A percentile compares a stretch with the other conserved stretches of the same genome.
Conservation (phyloP, 345 rosid genomes). For the Balakata baccata region DNA sequence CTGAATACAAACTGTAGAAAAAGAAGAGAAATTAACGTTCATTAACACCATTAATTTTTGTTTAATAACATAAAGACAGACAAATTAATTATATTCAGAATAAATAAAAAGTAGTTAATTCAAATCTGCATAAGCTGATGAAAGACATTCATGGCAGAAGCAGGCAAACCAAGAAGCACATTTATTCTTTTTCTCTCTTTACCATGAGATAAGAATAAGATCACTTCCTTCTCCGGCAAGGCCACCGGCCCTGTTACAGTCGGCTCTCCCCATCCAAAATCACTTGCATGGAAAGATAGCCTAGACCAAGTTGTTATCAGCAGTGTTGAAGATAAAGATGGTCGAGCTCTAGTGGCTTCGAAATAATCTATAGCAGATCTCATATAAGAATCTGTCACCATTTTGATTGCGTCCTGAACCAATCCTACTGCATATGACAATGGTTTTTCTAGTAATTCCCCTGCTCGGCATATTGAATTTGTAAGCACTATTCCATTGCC, state of each 20-base stretch:
- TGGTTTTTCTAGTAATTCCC: constrained; percentile 59
- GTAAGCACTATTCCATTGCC: constrained; percentile 89
- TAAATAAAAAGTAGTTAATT: background rate
- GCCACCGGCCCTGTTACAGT: constrained; percentile 77
- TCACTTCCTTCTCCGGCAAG: constrained; percentile 87
- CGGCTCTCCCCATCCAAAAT: constrained; percentile 96
- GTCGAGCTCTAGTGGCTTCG: constrained; percentile 75
- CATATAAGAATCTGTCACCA: constrained; percentile 80
- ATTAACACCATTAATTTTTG: too few relatives aligned
- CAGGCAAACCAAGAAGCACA: constrained; percentile 84
- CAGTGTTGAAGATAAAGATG: constrained; percentile 78
- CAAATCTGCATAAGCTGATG: constrained; percentile 50
- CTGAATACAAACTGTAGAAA: too few relatives aligned
- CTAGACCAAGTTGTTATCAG: constrained; percentile 88
- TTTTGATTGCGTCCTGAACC: constrained; percentile 65
- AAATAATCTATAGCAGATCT: constrained; percentile 94
- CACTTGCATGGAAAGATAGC: constrained; percentile 68
- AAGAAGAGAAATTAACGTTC: too few relatives aligned
- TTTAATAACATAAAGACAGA: too few relatives aligned
- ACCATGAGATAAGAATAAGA: constrained; percentile 79
- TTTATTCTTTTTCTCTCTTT: constrained; percentile 74
- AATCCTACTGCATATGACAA: constrained; percentile 55
- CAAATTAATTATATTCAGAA: too few relatives aligned
- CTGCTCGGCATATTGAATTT: constrained; percentile 61
- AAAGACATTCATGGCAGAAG: constrained; percentile 69